These are phyloP conservation scores for Fraxinus albicans DNA, from an alignment of 305 asterid genomes.

Conservation along the genomic window DNA sequence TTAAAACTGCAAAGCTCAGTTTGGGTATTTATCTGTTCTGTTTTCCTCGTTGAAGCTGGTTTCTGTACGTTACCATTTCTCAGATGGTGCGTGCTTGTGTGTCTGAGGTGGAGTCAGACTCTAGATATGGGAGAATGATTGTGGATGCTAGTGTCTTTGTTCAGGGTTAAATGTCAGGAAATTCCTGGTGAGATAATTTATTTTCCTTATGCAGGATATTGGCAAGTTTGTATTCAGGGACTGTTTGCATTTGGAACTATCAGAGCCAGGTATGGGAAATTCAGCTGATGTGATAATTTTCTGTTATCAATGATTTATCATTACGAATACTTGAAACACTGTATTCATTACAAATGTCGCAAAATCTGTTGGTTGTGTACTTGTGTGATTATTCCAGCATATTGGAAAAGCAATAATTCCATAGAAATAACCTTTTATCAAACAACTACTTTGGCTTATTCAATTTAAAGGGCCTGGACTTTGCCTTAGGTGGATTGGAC, in stretches of 20 bases:
- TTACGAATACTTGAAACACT: neutral
- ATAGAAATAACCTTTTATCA: neutral
- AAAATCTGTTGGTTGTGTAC: neutral
- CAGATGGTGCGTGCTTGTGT: neutral
- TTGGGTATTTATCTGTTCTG: neutral
- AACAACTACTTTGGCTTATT: neutral
- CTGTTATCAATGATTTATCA: neutral
- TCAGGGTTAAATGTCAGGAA: conserved; percentile 10
- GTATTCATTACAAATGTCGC: neutral
- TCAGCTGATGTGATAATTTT: conserved; percentile 15
- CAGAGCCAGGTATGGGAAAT: conserved; percentile 71
- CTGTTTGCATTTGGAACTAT: conserved; percentile 88
- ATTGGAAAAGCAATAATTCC: neutral
- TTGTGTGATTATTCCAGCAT: neutral
- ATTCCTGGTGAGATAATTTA: conserved; percentile 12
- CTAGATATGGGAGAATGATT: neutral
- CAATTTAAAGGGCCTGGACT: neutral
- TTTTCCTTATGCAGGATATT: conserved; percentile 55
- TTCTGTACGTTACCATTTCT: neutral
- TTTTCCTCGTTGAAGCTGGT: neutral
- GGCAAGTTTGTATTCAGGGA: conserved; percentile 85
- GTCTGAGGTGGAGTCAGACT: conserved; percentile 1
- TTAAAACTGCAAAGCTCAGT: neutral
- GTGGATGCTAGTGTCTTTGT: neutral
- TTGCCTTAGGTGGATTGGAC: neutral